Conservation (phyloP, 345 rosid species). For the Kandelia obovata region DNA sequence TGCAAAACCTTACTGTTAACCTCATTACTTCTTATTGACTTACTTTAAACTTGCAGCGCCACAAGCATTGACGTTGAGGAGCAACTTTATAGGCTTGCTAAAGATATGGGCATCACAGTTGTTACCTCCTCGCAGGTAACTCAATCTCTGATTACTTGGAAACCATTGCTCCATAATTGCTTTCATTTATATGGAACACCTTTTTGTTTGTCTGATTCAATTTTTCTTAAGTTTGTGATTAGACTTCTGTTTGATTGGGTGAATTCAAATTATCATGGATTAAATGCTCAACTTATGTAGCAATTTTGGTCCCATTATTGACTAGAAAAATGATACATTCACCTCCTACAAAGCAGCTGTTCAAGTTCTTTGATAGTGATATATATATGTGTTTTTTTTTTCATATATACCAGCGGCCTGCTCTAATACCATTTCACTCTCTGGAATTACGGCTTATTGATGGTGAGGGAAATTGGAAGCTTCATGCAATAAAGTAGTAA, state of each 20-base stretch:
- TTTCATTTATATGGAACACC: neutral
- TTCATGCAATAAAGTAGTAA: constrained; percentile 59
- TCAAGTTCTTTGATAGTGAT: neutral
- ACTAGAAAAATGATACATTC: neutral
- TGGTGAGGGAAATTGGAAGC: constrained; percentile 98
- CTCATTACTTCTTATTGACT: neutral
- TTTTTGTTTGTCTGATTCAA: neutral
- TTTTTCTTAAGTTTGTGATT: too few species aligned
- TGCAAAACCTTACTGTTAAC: neutral
- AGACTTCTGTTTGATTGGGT: too few species aligned
- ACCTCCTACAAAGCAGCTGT: neutral
- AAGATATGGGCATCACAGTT: constrained; percentile 78
- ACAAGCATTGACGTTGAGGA: constrained; percentile 97
- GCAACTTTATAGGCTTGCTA: constrained; percentile 82
- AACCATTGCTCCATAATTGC: neutral
- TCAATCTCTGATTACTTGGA: neutral
- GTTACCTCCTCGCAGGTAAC: constrained; percentile 91
- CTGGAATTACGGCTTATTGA: constrained; percentile 78
- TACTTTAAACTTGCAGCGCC: constrained; percentile 50
- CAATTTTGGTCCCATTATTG: neutral
- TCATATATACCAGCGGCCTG: constrained; percentile 58
- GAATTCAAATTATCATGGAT: too few species aligned
- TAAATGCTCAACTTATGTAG: neutral
- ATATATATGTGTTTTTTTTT: neutral
- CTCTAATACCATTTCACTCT: constrained; percentile 83